phyloP scores from a whole-genome alignment of 495 filamentous ascomycete genomes.

The Talaromyces nanjingensis region DNA sequence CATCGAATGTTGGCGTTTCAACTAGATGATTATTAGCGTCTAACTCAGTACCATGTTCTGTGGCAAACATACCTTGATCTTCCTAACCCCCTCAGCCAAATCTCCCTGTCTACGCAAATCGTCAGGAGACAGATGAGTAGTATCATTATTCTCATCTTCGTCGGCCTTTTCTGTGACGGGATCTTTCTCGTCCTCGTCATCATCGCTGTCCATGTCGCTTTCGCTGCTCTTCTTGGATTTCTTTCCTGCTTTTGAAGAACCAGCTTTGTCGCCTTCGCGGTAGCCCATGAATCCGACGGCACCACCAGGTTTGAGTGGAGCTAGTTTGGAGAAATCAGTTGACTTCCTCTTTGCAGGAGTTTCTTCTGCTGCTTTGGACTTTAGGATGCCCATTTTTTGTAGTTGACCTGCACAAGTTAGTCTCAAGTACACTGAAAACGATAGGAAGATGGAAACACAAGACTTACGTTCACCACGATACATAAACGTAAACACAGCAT shows the following conservation, averaged over 20 bases:
- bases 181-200: constrained; percentile 44
- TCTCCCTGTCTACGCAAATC: constrained; percentile 80
- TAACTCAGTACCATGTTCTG: background rate
- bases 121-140: constrained; percentile 57
- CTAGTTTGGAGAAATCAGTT: constrained; percentile 76
- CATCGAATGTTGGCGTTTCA: constrained; percentile 90
- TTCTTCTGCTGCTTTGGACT: constrained; percentile 51
- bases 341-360: constrained; percentile 63
- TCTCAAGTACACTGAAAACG: too few relatives aligned
- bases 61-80: constrained; percentile 70
- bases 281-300: constrained; percentile 88
- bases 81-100: constrained; percentile 80
- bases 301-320: constrained; percentile 71
- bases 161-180: constrained; percentile 55
- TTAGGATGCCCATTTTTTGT: constrained; percentile 84
- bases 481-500: constrained; percentile 95
- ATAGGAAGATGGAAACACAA: too few relatives aligned
- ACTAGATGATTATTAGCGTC: constrained; percentile 40
- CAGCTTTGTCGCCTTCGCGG: constrained; percentile 57
- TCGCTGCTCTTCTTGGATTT: constrained; percentile 42
- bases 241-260: constrained; percentile 43
- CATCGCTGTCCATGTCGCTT: constrained; percentile 69
- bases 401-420: constrained; percentile 60
- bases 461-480: constrained; percentile 90
- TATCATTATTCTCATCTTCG: constrained; percentile 67